phyloP scores from a whole-genome alignment of 2,329 filamentous ascomycete species.

The Penicillium sp. region DNA sequence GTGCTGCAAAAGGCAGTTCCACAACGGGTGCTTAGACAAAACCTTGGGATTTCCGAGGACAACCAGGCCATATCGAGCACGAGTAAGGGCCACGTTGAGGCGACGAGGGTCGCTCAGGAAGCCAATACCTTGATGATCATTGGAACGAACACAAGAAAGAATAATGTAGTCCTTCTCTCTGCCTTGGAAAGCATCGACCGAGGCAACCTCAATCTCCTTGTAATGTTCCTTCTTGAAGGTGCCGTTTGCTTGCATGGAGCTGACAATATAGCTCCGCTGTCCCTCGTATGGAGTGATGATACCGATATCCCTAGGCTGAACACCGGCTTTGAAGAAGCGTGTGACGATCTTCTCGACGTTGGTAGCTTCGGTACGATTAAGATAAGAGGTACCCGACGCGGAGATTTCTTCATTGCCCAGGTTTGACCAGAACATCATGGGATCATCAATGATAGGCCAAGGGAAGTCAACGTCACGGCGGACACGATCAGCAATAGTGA shows the following conservation, averaged over 20 bases:
- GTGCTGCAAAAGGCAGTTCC: conserved; percentile 91
- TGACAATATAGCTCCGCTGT: conserved; percentile 96
- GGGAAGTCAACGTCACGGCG: conserved; percentile 95
- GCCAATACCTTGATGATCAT: conserved; percentile 97
- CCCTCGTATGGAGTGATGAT: conserved; percentile 99
- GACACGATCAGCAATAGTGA: conserved; percentile 83
- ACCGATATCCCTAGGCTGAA: conserved; percentile 89
- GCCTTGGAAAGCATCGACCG: conserved; percentile 97
- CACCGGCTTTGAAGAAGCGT: conserved; percentile 96
- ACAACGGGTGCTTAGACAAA: conserved; percentile 93
- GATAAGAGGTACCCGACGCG: conserved; percentile 93
- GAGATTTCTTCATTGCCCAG: conserved; percentile 97
- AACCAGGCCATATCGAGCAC: conserved; percentile 93
- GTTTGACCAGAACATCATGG: conserved; percentile 99
- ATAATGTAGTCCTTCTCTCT: conserved; percentile 99
- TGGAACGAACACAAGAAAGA: conserved; percentile 93
- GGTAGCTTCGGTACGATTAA: conserved; percentile 93
- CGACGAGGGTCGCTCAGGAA: conserved; percentile 97
- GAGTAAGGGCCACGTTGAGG: conserved; percentile 93
- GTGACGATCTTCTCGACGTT: conserved; percentile 99
- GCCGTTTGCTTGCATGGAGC: conserved; percentile 97
- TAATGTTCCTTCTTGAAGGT: conserved; percentile 98
- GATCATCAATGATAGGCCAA: conserved; percentile 89
- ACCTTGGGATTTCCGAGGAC: conserved; percentile 98
- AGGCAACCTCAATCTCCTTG: conserved; percentile 97